Base-by-base conservation (phyloP, 2,329 filamentous ascomycete species). In the Phialemonium atrogriseum region DNA sequence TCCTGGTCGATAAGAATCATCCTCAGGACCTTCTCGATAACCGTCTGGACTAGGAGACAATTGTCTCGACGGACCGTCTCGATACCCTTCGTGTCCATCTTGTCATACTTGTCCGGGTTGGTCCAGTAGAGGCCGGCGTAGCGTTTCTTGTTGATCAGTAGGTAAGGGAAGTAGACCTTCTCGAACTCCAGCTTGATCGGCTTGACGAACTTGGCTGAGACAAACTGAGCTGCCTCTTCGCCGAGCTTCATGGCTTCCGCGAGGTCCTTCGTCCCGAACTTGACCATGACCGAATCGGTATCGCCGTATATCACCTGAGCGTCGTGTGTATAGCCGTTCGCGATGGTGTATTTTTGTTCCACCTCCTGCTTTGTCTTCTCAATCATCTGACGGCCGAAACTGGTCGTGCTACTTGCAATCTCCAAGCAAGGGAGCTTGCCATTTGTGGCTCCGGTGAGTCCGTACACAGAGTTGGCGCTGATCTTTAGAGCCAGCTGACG, bases 61-160 rank as follows among this genome's bases (percentile, higher is more conserved):
- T 98, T 98, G 57, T 98, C 91, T 70, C 91, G 73, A 45, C 91
- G 81, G 27, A 98, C 93, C 4, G 91, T 98, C 60, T 98, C 91
- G 44, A 98, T 96, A 69, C 91, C 91, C 58, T 98, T 98, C 38
- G 86, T 96, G 59, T 98, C 91, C 93, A 98, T 98, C 68, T 96
- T 98, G 71, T 98, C 93, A 56, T 83, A 91, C 59, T 94, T 95
- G 24, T 89, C 75, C 1, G 89, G 77, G 44, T 83, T 91, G 5
- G 91, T 98, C 88, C 88, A 98, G 62, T 86, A 96, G 19, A 98
- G 62, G n/a, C 91, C 91, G 7, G 91, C 91, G 50, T 98, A 98
- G 41, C 91, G 83, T 68, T 98, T 98, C 69, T 98, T 98, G 77
- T 98, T 98, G 77, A 98, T 98, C 31, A 98, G 71, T 20, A 98